Evolutionary conservation across 192 early-diverging fungal genomes (phyloP).

Genomic region (Jimgerdemannia lactiflua): DNA sequence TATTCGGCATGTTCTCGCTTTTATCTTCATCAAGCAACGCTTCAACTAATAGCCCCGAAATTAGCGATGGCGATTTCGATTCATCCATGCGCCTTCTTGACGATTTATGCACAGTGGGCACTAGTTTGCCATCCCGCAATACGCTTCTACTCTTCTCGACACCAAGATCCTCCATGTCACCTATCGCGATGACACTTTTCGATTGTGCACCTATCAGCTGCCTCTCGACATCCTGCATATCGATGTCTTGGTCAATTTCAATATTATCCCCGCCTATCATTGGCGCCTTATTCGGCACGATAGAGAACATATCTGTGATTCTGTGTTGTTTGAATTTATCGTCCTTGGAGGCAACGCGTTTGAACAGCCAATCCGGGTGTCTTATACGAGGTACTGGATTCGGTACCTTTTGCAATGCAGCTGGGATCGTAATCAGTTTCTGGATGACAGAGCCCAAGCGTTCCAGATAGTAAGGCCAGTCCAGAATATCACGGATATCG

Average conservation of each 20-base stretch:
- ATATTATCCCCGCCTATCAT: conserved; percentile 17
- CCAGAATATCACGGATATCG: conserved; percentile 90
- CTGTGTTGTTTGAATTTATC: conserved; percentile 83
- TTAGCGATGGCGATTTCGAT: not conserved
- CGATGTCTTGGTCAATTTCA: not conserved
- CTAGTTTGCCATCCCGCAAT: not conserved
- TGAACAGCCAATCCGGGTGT: conserved; percentile 95
- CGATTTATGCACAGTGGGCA: conserved; percentile 14
- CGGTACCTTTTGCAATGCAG: conserved; percentile 90
- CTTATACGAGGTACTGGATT: conserved; percentile 93
- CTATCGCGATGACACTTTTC: conserved; percentile 9
- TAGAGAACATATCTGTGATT: conserved; percentile 83
- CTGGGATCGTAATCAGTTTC: conserved; percentile 98
- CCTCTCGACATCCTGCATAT: not conserved
- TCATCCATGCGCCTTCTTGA: not conserved
- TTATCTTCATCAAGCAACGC: conserved; percentile 23
- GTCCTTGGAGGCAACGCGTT: conserved; percentile 69
- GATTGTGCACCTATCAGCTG: not conserved
- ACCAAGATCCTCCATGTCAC: conserved; percentile 62
- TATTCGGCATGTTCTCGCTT: conserved; percentile 48
- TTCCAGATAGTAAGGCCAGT: conserved; percentile 98
- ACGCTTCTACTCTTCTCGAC: conserved; percentile 2
- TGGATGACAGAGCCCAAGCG: conserved; percentile 94
- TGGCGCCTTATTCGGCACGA: conserved; percentile 6
- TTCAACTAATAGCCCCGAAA: no score